These are phyloP conservation scores for Carpinus viminea DNA, from an alignment of 306 rosid genomes.

Conservation along the genomic window DNA sequence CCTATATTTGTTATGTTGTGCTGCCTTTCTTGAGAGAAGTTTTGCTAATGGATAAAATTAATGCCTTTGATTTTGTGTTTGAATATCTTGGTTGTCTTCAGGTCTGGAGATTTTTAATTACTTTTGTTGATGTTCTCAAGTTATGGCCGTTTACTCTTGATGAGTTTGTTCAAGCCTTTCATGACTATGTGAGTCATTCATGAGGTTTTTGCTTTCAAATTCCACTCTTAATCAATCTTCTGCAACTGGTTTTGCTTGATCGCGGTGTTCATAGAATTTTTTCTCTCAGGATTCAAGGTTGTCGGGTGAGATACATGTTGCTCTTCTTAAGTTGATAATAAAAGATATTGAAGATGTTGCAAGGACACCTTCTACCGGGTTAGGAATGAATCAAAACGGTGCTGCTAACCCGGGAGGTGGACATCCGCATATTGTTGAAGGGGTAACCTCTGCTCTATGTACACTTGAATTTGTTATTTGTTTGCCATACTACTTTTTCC, in stretches of 20 bases:
- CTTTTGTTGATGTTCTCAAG: conserved; percentile 90
- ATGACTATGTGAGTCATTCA: conserved; percentile 77
- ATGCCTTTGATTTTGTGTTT: conserved; percentile 26
- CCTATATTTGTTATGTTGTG: neutral
- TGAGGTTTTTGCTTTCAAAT: conserved; percentile 26
- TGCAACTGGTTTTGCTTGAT: conserved; percentile 6
- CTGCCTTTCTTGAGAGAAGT: neutral
- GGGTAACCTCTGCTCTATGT: conserved; percentile 55
- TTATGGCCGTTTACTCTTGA: conserved; percentile 97
- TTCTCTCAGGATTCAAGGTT: conserved; percentile 91
- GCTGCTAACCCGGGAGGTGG: conserved; percentile 96
- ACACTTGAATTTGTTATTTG: neutral
- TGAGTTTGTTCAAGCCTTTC: conserved; percentile 93
- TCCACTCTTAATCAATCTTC: conserved; percentile 9
- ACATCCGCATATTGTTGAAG: conserved; percentile 97
- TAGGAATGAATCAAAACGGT: conserved; percentile 84
- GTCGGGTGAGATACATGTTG: conserved; percentile 89
- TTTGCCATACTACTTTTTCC: neutral
- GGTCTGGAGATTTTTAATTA: conserved; percentile 96
- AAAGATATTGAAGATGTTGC: conserved; percentile 99
- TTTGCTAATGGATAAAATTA: conserved; percentile 14
- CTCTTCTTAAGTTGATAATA: conserved; percentile 77
- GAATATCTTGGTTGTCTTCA: conserved; percentile 39
- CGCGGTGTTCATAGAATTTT: conserved; percentile 22
- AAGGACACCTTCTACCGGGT: conserved; percentile 85